Base-by-base conservation (phyloP, 331 rosid species). In the Phaseolus coccineus region DNA sequence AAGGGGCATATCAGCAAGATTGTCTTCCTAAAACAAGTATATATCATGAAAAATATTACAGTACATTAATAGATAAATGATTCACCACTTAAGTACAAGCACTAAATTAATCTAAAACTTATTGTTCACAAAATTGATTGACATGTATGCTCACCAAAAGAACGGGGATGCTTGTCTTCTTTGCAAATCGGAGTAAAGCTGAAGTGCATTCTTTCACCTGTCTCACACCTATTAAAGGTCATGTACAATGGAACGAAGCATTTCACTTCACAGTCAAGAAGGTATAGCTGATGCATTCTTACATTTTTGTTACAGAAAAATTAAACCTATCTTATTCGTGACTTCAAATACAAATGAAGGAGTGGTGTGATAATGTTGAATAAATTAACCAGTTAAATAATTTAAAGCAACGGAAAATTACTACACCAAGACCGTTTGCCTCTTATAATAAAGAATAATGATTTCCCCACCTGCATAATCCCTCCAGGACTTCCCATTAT, bases 131-230 rank as follows among this genome's bases (percentile, higher is more conserved):
- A 78, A 69, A 37, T 46, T 33, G 50, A 65, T 28, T 61, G 42
- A n/a, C 16, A n/a, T 22, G 13, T 64, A 31, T 42, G 35, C 94
- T 86, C 64, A 95, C 99, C 97, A 95, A 79, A 56, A 95, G 84
- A 78, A 95, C 87, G 0, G 99, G 92, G 73, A 91, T 80, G 67
- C 87, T 85, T 8, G 98, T 95, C 74, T 72, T 90, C 96, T 95
- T 93, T 3, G 98, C 94, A 84, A 87, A 93, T 71, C 88, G 90
- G 69, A 93, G 87, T 89, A 95, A 82, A 77, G 94, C 91, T 37
- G 93, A 85, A 56, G 96, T 93, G 76, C 97, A 93, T 84, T 93
- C 97, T 83, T 90, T 95, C 74, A 95, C 93, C 97, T 95, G 88
- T 74, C 69, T 84, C 65, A 63, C 48, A 83, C 66, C 58, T 12